These are phyloP conservation scores for Vinca major DNA, from an alignment of 305 asterid genomes.

Conservation along the genomic window DNA sequence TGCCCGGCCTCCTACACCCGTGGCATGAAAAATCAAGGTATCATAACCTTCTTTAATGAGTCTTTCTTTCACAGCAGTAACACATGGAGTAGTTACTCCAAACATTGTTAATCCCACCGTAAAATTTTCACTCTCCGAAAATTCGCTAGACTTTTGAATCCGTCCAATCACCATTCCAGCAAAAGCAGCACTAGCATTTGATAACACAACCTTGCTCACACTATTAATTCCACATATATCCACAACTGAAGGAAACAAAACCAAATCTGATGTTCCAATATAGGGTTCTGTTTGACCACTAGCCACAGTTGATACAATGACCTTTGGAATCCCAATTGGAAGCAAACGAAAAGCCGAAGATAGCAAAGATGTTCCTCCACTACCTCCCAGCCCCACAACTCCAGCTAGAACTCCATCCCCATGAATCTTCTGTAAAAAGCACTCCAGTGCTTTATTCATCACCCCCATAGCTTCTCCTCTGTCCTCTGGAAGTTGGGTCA, in stretches of 20 bases:
- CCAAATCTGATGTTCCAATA: conserved; percentile 88
- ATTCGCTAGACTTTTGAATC: conserved; percentile 27
- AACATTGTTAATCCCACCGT: conserved; percentile 92
- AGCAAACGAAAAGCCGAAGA: conserved; percentile 75
- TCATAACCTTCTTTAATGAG: conserved; percentile 73
- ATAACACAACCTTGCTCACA: conserved; percentile 62
- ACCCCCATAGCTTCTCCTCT: conserved; percentile 65
- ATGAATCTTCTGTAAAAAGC: conserved; percentile 40
- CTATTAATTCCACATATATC: conserved; percentile 90
- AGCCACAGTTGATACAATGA: conserved; percentile 80
- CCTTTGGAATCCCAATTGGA: conserved; percentile 79
- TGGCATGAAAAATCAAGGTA: conserved; percentile 82
- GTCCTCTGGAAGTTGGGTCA: conserved; percentile 49
- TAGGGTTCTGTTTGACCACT: conserved; percentile 88
- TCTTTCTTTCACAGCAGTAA: conserved; percentile 73
- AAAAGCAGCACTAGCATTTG: conserved; percentile 76
- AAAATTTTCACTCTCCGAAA: conserved; percentile 30
- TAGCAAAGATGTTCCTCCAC: conserved; percentile 88
- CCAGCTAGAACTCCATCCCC: conserved; percentile 48
- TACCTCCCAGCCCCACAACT: conserved; percentile 87
- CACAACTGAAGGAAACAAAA: conserved; percentile 88
- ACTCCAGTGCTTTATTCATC: conserved; percentile 54
- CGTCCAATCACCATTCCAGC: conserved; percentile 77
- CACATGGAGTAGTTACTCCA: conserved; percentile 92
- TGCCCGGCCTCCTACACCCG: conserved; percentile 99